A percentile compares a stretch with the other conserved stretches of the same genome.
Conservation (phyloP, 768 basidiomycete genomes). For the Sarcomyxa edulis region DNA sequence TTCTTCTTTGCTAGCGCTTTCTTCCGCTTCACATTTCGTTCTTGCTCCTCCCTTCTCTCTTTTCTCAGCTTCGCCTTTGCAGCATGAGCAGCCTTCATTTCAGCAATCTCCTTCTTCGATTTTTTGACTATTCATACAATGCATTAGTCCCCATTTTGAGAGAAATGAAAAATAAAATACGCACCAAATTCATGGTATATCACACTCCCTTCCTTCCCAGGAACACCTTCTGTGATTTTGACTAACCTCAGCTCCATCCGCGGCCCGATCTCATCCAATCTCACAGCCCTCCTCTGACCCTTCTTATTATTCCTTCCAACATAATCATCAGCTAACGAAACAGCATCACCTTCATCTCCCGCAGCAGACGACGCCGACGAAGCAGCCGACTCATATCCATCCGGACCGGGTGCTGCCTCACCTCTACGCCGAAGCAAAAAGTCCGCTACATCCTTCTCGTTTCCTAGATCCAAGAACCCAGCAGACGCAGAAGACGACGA, state of each 20-base stretch:
- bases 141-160: slow-evolving; percentile 1
- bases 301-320: slow-evolving; percentile 92
- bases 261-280: slow-evolving; percentile 91
- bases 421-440: slow-evolving; percentile 77
- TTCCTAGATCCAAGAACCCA: slow-evolving; percentile 71
- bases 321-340: slow-evolving; percentile 88
- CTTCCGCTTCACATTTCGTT: slow-evolving; percentile 85
- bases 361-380: slow-evolving; percentile 68
- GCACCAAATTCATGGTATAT: slow-evolving; percentile 93
- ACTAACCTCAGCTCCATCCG: slow-evolving; percentile 89
- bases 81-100: slow-evolving; percentile 68
- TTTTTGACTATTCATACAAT: slow-evolving; percentile 70
- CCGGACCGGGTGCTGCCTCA: slow-evolving; percentile 55
- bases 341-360: slow-evolving; percentile 80
- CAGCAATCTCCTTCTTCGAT: slow-evolving; percentile 66
- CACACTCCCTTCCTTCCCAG: slow-evolving; percentile 89
- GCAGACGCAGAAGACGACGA: slow-evolving; percentile 26
- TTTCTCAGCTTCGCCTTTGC: slow-evolving; percentile 73
- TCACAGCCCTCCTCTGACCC: slow-evolving; percentile 86
- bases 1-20: slow-evolving; percentile 36
- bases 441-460: slow-evolving; percentile 93
- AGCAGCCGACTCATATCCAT: slow-evolving; percentile 80
- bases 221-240: slow-evolving; percentile 92
- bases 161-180: slow-evolving; percentile 21
- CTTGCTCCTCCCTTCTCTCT: slow-evolving; percentile 84